A percentile compares a stretch with the other conserved stretches of the same genome.
Evolutionary conservation across 257 asterid species (phyloP).

Genomic region (Ilex aquifolium): DNA sequence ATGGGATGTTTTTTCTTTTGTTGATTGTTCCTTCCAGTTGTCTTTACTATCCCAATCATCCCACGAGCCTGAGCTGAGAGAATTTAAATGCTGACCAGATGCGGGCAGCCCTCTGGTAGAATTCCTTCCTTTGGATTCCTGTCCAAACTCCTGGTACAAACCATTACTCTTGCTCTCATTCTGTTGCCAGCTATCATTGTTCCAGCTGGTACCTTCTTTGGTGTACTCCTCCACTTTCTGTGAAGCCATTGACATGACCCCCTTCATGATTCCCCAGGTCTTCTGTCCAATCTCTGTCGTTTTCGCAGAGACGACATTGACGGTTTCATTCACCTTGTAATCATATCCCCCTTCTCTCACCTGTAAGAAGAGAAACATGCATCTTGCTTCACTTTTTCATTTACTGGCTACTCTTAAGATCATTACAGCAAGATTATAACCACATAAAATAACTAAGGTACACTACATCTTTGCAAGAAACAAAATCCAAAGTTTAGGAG

Average conservation of each 20-base stretch:
- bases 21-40: conserved; percentile 37
- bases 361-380: conserved; percentile 29
- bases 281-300: conserved; percentile 84
- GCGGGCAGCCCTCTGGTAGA: conserved; percentile 34
- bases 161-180: conserved; percentile 49
- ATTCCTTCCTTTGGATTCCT: conserved; percentile 53
- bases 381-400: conserved; percentile 1
- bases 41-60: conserved; percentile 77
- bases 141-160: conserved; percentile 46
- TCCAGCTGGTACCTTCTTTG: conserved; percentile 56
- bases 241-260: conserved; percentile 87
- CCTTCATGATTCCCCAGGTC: conserved; percentile 92
- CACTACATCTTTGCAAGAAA: too few species aligned
- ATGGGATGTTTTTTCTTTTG: conserved; percentile 36
- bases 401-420: too few species aligned
- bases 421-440: too few species aligned
- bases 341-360: conserved; percentile 90
- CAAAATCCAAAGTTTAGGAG: too few species aligned
- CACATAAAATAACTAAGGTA: too few species aligned
- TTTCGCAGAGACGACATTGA: conserved; percentile 68
- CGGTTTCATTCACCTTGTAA: conserved; percentile 75
- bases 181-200: conserved; percentile 61
- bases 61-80: conserved; percentile 55
- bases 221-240: conserved; percentile 92
- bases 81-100: conserved; percentile 32